A percentile compares a stretch with the other conserved stretches of the same genome.
Conservation (phyloP, 164 flowering plant species). For the Malania oleifera region DNA sequence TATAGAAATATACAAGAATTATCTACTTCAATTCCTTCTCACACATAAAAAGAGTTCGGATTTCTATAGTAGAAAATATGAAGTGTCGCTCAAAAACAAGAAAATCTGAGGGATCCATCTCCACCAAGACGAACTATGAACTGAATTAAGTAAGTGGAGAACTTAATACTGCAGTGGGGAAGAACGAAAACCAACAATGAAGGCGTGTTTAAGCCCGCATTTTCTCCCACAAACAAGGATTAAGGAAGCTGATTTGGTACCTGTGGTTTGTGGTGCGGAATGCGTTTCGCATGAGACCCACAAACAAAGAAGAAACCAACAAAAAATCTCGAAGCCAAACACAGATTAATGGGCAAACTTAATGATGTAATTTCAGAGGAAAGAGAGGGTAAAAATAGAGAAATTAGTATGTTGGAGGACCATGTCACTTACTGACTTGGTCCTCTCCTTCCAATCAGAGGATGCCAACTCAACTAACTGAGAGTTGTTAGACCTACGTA, state of each 20-base stretch:
- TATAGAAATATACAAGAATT: neutral
- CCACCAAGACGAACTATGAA: conserved; percentile 20
- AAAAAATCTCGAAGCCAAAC: no score
- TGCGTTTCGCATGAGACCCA: neutral
- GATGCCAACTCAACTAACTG: no score
- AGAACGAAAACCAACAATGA: neutral
- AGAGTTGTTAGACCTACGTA: no score
- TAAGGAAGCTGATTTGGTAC: conserved; percentile 1
- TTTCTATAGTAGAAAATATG: conserved; percentile 5
- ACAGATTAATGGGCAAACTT: no score
- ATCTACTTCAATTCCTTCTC: no score
- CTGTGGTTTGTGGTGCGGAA: neutral
- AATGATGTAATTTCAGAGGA: no score
- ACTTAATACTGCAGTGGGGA: neutral
- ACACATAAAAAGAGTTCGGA: conserved; percentile 5
- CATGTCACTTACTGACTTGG: no score
- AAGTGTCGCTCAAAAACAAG: conserved; percentile 17
- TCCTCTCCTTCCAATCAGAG: no score
- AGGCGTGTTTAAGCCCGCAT: conserved; percentile 5
- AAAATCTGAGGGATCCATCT: conserved; percentile 15
- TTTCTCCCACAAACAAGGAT: neutral
- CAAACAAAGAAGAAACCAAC: neutral
- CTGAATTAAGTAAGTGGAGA: neutral
- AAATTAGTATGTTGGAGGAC: no score
- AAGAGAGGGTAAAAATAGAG: no score